Percentiles rank a stretch among this genome's conserved stretches.
Conservation (phyloP, 495 filamentous ascomycete genomes). For the Stereocaulon alpinum region DNA sequence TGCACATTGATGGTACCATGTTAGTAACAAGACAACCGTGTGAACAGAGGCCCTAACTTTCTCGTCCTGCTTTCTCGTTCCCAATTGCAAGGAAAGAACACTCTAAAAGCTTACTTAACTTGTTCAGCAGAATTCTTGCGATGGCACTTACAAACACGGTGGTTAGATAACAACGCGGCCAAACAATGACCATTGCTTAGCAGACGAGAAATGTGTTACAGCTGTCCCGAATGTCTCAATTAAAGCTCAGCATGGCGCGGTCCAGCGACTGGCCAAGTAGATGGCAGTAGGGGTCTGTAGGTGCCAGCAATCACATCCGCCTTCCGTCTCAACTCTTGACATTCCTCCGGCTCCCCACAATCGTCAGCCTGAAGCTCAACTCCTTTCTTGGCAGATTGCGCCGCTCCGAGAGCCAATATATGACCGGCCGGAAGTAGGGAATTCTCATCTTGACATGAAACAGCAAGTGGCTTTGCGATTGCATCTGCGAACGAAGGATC, state of each 20-base stretch:
- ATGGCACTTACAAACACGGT: neutral
- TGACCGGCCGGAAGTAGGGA: neutral
- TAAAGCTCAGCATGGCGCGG: neutral
- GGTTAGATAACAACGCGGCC: neutral
- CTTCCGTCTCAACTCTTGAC: neutral
- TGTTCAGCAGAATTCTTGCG: neutral
- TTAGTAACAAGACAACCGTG: neutral
- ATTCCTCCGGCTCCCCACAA: neutral
- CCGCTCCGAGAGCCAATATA: neutral
- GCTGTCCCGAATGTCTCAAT: neutral
- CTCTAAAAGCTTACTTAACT: neutral
- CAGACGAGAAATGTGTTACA: neutral
- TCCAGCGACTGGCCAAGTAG: neutral
- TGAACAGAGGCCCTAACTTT: neutral
- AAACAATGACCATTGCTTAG: neutral
- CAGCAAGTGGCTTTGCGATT: neutral
- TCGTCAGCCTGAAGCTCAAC: neutral
- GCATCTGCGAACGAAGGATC: neutral
- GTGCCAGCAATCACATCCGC: conserved; percentile 2
- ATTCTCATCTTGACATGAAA: neutral
- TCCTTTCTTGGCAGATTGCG: neutral
- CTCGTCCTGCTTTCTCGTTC: neutral
- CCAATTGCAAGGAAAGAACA: neutral
- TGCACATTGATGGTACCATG: neutral
- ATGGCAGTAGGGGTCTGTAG: neutral